Evolutionary conservation across 2,329 filamentous ascomycete species (phyloP), one percentile per base, ranked within the genome.

Genomic region (Bipolaris zeicola): DNA sequence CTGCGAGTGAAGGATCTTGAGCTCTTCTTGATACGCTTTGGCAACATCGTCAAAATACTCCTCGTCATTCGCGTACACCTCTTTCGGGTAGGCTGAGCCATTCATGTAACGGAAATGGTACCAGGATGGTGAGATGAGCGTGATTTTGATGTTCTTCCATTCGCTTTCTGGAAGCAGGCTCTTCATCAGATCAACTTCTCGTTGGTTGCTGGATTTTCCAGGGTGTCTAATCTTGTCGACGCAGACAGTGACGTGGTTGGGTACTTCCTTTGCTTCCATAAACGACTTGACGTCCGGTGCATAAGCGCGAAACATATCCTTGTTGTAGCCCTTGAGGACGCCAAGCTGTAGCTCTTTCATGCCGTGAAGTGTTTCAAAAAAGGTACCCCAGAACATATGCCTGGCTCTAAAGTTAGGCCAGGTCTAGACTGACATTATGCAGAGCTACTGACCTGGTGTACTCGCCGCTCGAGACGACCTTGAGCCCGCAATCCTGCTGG

Each of bases 401-500:
- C 71, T 79, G 28, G 1, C 20, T 43, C 37, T 20, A 11, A 20
- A 22, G 38, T 72, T 42, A 70, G 65, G 51, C 51, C 22, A 20
- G 16, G 22, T 13, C 8, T 5, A 26, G 13, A 36, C 42, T 48
- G 36, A 31, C 3, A 26, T 36, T 22, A 24, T 28, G 18, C 3
- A 26, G 6, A 42, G 37, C 36, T 11, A 42, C 31, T 48, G 37
- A 74, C 72, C 73, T 70, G 10, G 70, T 70, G 67, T 89, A 91
- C 76, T 91, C 89, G 67, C 89, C 89, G 55, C 88, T 88, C 3
- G 87, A 88, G 49, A 91, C 79, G 14, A 84, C 83, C 18, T 83
- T 82, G 55, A 90, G 83, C 24, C 86, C 85, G 50, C 87, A 80
- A 58, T 86, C 78, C 61, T 84, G 78, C 78, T 92, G 89, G 63